These are phyloP conservation scores for Aspergillus sclerotiicarbonarius DNA, from an alignment of 495 filamentous ascomycete species.

Conservation along the genomic window DNA sequence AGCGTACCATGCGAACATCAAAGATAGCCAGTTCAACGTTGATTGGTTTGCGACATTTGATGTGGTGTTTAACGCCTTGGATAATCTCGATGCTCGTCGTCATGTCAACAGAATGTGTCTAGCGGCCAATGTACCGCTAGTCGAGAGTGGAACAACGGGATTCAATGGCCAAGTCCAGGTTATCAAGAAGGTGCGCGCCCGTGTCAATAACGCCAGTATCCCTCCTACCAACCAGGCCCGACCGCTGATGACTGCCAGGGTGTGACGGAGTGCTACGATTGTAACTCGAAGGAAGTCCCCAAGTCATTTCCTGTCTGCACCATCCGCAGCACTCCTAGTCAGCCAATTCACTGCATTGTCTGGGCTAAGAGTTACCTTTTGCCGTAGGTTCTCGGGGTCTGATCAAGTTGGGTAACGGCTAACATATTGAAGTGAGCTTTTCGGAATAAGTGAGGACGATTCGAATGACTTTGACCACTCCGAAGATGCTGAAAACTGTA, in stretches of 20 bases:
- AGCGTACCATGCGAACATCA: constrained; percentile 94
- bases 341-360: constrained; percentile 99
- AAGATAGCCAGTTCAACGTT: constrained; percentile 85
- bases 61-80: constrained; percentile 93
- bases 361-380: constrained; percentile 98
- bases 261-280: constrained; percentile 96
- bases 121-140: constrained; percentile 82
- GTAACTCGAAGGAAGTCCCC: constrained; percentile 79
- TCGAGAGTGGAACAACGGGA: constrained; percentile 96
- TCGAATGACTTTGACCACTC: constrained; percentile 66
- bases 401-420: constrained; percentile 5
- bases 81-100: constrained; percentile 90
- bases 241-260: constrained; percentile 48
- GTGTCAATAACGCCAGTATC: background rate
- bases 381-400: constrained; percentile 49
- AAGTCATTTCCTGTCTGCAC: constrained; percentile 95
- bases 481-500: constrained; percentile 77
- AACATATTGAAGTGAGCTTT: constrained; percentile 63
- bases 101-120: constrained; percentile 99
- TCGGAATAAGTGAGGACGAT: constrained; percentile 86
- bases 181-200: constrained; percentile 70
- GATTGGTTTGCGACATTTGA: constrained; percentile 83
- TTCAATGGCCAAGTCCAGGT: constrained; percentile 98
- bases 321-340: constrained; percentile 89
- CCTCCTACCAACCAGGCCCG: background rate